phyloP scores from a whole-genome alignment of 345 rosid genomes.

The Eucalyptus brandiana region DNA sequence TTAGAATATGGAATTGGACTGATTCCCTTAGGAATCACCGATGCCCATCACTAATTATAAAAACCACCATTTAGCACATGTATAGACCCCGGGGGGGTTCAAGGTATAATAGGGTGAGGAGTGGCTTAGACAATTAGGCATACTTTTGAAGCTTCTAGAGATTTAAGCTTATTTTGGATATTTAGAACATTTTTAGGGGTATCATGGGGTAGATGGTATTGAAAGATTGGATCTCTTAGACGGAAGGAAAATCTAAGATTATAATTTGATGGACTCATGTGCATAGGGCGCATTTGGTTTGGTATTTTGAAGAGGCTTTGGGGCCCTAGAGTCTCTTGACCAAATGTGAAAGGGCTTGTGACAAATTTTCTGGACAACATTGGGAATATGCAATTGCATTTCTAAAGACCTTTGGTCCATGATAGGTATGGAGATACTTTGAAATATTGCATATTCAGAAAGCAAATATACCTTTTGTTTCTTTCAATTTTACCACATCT shows the following conservation, averaged over 20 bases:
- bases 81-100: background rate
- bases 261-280: background rate
- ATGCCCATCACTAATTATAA: background rate
- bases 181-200: background rate
- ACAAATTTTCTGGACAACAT: too few relatives aligned
- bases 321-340: too few relatives aligned
- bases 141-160: background rate
- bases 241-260: background rate
- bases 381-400: too few relatives aligned
- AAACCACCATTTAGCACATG: background rate
- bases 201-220: background rate
- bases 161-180: background rate
- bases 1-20: background rate
- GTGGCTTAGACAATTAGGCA: background rate
- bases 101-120: background rate
- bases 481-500: too few relatives aligned
- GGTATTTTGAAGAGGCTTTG: too few relatives aligned
- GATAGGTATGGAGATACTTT: too few relatives aligned
- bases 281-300: too few relatives aligned
- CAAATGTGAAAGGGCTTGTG: too few relatives aligned
- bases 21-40: background rate
- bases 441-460: too few relatives aligned
- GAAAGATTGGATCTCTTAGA: background rate
- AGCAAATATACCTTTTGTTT: too few relatives aligned
- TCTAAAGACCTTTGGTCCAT: too few relatives aligned